These are phyloP conservation scores for Xylaria sp. DNA, from an alignment of 2,329 filamentous ascomycete species.

Conservation along the genomic window DNA sequence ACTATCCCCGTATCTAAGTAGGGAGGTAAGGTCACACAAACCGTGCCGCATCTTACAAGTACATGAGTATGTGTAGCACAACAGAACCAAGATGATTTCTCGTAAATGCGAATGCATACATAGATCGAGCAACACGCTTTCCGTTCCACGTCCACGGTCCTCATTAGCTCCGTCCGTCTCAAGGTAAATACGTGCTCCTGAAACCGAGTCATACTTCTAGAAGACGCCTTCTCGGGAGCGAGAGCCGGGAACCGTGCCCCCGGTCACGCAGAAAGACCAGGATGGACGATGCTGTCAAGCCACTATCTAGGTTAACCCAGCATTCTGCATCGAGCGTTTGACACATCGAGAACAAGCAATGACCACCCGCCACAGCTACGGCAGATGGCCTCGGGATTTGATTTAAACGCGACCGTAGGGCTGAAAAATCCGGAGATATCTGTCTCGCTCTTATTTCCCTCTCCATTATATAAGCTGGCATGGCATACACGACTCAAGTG, in stretches of 20 bases:
- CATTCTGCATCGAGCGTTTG: neutral
- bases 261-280: neutral
- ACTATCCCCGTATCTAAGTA: no score
- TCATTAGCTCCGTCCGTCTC: no score
- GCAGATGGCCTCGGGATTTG: neutral
- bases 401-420: conserved; percentile 1
- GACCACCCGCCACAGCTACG: neutral
- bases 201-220: neutral
- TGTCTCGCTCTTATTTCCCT: neutral
- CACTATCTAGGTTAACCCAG: neutral
- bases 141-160: no score
- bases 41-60: no score
- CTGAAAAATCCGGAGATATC: neutral
- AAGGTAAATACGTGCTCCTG: no score
- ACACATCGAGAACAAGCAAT: neutral
- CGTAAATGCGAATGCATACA: no score
- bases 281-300: neutral
- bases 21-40: no score
- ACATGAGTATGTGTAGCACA: no score
- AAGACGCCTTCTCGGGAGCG: neutral
- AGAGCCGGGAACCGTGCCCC: neutral
- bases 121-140: no score
- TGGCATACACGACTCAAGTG: conserved; percentile 9
- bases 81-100: no score
- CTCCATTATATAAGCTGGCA: no score